phyloP scores from a whole-genome alignment of 192 early-diverging fungal species.

The Oehlia diaphana region DNA sequence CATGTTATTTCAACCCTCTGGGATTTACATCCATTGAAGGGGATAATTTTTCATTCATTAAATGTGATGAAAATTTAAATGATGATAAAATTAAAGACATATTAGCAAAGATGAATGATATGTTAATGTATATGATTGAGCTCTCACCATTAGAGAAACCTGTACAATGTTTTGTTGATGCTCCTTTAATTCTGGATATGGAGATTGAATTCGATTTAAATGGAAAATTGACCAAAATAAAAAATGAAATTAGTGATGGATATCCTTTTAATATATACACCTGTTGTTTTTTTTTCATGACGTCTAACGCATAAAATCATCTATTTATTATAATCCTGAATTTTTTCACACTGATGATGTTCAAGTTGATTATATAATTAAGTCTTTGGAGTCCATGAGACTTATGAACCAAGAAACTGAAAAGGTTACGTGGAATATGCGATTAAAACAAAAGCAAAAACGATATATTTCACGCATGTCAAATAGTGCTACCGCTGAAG shows the following conservation, averaged over 20 bases:
- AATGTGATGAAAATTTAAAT: conserved; percentile 12
- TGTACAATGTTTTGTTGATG: conserved; percentile 60
- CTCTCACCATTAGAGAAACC: conserved; percentile 57
- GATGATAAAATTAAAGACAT: conserved; percentile 26
- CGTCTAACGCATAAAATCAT: conserved; percentile 6
- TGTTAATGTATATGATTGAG: conserved; percentile 64
- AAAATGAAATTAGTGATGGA: conserved; percentile 36
- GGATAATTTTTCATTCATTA: conserved; percentile 10
- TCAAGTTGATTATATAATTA: conserved; percentile 61
- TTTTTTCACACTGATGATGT: conserved; percentile 48
- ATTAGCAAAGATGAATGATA: conserved; percentile 46
- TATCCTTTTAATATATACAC: conserved; percentile 31
- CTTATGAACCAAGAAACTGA: conserved; percentile 40
- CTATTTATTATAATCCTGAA: conserved; percentile 14
- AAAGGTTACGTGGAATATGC: not conserved
- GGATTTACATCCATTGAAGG: conserved; percentile 12
- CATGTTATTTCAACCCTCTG: conserved; percentile 44
- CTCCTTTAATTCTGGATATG: conserved; percentile 83
- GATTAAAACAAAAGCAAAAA: conserved; percentile 7
- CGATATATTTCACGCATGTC: not conserved
- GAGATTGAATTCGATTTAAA: conserved; percentile 72
- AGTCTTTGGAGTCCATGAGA: conserved; percentile 71
- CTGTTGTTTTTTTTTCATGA: not conserved
- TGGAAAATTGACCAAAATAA: conserved; percentile 53
- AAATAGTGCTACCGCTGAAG: not conserved